Conservation (phyloP, 2,329 filamentous ascomycete genomes). For the Alternaria sp. region DNA sequence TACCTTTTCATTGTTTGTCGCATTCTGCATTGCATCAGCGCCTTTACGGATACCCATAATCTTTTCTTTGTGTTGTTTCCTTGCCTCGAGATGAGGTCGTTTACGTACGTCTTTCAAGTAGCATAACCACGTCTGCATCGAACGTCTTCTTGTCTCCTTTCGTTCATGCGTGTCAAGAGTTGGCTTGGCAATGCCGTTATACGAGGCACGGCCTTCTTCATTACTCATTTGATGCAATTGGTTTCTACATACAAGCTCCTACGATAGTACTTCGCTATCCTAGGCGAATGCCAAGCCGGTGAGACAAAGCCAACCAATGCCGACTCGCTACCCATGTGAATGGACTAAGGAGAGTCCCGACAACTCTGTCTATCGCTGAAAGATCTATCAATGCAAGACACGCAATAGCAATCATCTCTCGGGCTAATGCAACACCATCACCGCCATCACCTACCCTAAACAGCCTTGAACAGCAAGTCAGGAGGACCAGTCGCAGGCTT, state of each 20-base stretch:
- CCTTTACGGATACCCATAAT: slow-evolving; percentile 40
- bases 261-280: background rate
- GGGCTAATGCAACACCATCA: background rate
- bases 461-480: background rate
- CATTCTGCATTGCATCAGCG: slow-evolving; percentile 16
- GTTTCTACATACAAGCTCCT: background rate
- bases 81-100: background rate
- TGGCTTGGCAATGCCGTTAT: background rate
- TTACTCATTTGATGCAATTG: background rate
- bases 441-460: background rate
- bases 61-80: background rate
- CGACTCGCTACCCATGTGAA: background rate
- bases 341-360: background rate
- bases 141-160: background rate
- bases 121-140: background rate
- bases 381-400: background rate
- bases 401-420: background rate
- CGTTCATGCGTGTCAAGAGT: background rate
- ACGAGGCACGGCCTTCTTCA: background rate
- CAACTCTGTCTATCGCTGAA: background rate
- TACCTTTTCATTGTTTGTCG: slow-evolving; percentile 36
- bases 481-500: background rate
- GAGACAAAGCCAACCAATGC: background rate
- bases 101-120: background rate
- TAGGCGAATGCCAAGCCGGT: background rate